Conservation (phyloP, 2,329 filamentous ascomycete genomes). For the Aspergillus arachidicola region DNA sequence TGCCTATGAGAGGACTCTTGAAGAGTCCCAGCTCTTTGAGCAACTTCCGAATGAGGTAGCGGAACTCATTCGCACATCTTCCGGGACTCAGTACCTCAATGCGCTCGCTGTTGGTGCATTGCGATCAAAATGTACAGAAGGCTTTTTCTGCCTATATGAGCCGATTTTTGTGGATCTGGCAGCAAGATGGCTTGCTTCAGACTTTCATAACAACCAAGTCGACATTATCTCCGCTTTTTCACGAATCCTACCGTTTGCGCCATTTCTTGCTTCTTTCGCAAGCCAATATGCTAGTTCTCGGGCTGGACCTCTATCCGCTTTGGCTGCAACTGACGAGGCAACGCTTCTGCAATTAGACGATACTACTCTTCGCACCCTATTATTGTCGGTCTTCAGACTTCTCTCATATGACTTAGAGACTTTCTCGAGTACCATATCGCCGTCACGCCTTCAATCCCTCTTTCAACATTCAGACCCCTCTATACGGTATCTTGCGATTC, state of each 20-base stretch:
- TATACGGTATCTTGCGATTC: constrained; percentile 78
- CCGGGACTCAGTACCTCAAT: constrained; percentile 69
- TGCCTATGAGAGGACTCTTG: constrained; percentile 55
- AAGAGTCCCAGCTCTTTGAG: constrained; percentile 53
- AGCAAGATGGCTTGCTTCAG: constrained; percentile 68
- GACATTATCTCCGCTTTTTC: constrained; percentile 71
- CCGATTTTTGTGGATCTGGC: constrained; percentile 78
- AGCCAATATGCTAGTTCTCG: constrained; percentile 50
- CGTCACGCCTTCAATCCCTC: constrained; percentile 68
- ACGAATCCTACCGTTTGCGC: constrained; percentile 77
- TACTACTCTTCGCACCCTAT: constrained; percentile 45
- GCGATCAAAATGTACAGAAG: constrained; percentile 69
- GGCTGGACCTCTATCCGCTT: constrained; percentile 37
- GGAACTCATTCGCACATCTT: constrained; percentile 65
- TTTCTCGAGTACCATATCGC: constrained; percentile 67
- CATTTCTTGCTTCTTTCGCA: constrained; percentile 74
- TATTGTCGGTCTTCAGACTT: constrained; percentile 76
- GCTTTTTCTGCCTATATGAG: constrained; percentile 74
- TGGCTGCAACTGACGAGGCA: constrained; percentile 32
- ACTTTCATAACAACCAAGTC: constrained; percentile 36
- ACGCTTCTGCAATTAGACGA: constrained; percentile 39
- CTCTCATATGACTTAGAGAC: constrained; percentile 72
- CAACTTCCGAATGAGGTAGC: constrained; percentile 72
- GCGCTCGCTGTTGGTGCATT: constrained; percentile 71
- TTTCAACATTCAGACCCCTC: constrained; percentile 61